Percentiles rank a stretch among this genome's conserved stretches.
These are phyloP conservation scores for Mesembryanthemum crystallinum DNA, from an alignment of 148 eudicot genomes.

Conservation along the genomic window DNA sequence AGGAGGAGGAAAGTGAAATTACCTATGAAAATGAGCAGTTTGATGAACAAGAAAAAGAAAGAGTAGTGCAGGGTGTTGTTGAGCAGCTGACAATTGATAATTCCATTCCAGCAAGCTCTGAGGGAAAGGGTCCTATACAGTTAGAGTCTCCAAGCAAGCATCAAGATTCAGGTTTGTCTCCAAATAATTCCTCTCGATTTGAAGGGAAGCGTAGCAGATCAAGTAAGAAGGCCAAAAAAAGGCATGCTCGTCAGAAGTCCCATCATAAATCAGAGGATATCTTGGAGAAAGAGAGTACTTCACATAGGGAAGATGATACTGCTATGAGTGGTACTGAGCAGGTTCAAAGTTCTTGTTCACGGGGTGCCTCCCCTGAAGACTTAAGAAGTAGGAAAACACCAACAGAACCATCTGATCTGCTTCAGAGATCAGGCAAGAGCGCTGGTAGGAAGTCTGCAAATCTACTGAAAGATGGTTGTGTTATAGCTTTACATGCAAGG, in stretches of 20 bases:
- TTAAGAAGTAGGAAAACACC: constrained; percentile 57
- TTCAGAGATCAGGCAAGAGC: constrained; percentile 43
- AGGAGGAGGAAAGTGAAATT: constrained; percentile 70
- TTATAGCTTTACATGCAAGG: constrained; percentile 75
- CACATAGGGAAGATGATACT: constrained; percentile 75
- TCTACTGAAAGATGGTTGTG: constrained; percentile 77
- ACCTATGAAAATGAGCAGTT: constrained; percentile 50
- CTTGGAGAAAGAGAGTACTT: constrained; percentile 65
- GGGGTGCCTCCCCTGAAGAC: constrained; percentile 76
- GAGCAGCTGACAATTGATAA: constrained; percentile 46
- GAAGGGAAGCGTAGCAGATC: constrained; percentile 91
- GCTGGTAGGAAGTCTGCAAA: constrained; percentile 47
- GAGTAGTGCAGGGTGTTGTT: constrained; percentile 44
- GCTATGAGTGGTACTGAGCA: constrained; percentile 95
- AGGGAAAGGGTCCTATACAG: constrained; percentile 38
- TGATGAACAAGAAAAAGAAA: constrained; percentile 44
- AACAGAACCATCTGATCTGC: constrained; percentile 41
- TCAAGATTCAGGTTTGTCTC: constrained; percentile 53
- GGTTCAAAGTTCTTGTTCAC: constrained; percentile 73
- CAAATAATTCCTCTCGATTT: constrained; percentile 48
- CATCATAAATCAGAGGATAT: constrained; percentile 65
- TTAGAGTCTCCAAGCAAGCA: constrained; percentile 54
- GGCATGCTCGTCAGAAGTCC: constrained; percentile 84
- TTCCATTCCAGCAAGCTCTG: constrained; percentile 55
- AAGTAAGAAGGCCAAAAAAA: constrained; percentile 89